These are phyloP conservation scores for Aspergillus sp. DNA, from an alignment of 2,329 filamentous ascomycete species.

Conservation along the genomic window DNA sequence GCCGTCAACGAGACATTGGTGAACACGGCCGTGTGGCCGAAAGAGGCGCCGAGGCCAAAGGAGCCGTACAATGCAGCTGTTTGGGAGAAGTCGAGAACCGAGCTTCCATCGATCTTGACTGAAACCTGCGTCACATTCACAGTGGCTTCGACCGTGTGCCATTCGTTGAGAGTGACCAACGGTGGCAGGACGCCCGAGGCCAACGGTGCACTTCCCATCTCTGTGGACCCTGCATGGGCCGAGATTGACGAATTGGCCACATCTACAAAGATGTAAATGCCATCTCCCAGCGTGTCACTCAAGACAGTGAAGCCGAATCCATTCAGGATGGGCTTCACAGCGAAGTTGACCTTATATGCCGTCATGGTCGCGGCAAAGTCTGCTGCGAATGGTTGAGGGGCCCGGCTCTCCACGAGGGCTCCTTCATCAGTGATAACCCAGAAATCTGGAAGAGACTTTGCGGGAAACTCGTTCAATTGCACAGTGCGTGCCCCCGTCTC, in stretches of 20 bases:
- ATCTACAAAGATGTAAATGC: constrained; percentile 30
- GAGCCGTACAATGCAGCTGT: constrained; percentile 27
- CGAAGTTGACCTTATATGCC: constrained; percentile 8
- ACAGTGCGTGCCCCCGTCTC: constrained; percentile 12
- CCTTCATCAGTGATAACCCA: constrained; percentile 15
- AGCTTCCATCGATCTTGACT: constrained; percentile 3
- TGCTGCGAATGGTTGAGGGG: constrained; percentile 9
- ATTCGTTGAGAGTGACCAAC: constrained; percentile 4
- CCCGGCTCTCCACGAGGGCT: constrained; percentile 12
- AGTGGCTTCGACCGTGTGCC: constrained; percentile 8
- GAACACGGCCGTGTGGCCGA: constrained; percentile 24
- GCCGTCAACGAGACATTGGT: constrained; percentile 10
- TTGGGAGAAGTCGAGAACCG: constrained; percentile 26
- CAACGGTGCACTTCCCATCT: constrained; percentile 1
- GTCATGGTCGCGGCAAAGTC: constrained; percentile 7
- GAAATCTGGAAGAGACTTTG: constrained; percentile 9
- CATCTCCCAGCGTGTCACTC: constrained; percentile 28
- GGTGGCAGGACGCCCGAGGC: constrained; percentile 4
- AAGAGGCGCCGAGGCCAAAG: constrained; percentile 32
- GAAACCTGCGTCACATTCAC: constrained; percentile 9
- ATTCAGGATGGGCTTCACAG: constrained; percentile 23
- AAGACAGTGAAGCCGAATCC: constrained; percentile 33
- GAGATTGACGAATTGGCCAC: constrained; percentile 14
- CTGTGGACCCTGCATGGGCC: constrained; percentile 12
- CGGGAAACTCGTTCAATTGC: constrained; percentile 14